Evolutionary conservation across 768 basidiomycete species (phyloP), one percentile per base, ranked within the genome.

Genomic region (Suillus subalutaceus): DNA sequence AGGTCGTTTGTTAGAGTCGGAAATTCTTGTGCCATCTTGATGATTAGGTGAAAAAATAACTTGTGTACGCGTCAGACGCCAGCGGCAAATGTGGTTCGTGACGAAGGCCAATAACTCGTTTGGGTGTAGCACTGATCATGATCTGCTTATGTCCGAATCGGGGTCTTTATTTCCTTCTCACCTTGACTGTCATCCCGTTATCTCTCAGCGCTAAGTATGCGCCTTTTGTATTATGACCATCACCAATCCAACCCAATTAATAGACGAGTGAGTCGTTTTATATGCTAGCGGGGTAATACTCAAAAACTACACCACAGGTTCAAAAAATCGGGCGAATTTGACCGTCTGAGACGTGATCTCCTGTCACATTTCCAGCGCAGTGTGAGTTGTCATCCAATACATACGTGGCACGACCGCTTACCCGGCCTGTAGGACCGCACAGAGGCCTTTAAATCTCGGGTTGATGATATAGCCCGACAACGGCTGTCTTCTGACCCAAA

Each of bases 1-100:
- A 97, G 83, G 75, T 97, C 94, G 76, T 98, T 97, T 76, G 89
- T 89, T 67, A 97, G 82, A 52, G 86, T 84, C 13, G 91, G 91
- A 71, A 94, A 93, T 4, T 78, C 74, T 58, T 74, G 67, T 67
- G 78, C 52, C 83, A 85, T 84, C 13, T 18, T 16, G 20, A 59
- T 41, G 15, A 40, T 58, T 8, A 26, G 16, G 15, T 20, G 16
- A 41, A 41, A 26, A 41, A 18, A 55, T 32, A 18, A 26, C 16
- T 32, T 60, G 20, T 57, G 38, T 23, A 30, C 59, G 26, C 10
- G 58, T 41, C 58, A 62, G 38, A 41, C n/a, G 18, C n/a, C 52
- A 30, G 26, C 15, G 16, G 26, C 26, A 26, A 26, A 26, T 15
- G 15, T 59, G 35, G 53, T 57, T 63, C n/a, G 37, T 20, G 48